Evolutionary conservation across 176 grass and related monocot species (phyloP), one percentile per base, ranked within the genome.

Genomic region (Chrysopogon serrulatus): DNA sequence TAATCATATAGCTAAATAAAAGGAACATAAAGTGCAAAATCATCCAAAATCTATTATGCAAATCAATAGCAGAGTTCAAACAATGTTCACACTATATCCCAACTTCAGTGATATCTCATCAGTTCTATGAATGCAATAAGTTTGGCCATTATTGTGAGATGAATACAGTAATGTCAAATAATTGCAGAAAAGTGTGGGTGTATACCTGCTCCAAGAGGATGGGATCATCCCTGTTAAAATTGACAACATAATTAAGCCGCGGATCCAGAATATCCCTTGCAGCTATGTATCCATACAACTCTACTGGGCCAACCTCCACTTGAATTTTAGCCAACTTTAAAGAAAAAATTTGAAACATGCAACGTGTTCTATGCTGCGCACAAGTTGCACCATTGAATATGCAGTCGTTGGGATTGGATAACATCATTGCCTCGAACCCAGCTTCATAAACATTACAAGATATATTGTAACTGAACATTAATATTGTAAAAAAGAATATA

Each of bases 361-460:
- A 2, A 28, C 24, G 0, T 61, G 57, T 3, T 3, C 2, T 4
- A 14, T 61, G 57, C 0, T 28, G 10, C 24, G 0, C 0, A 14
- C 57, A 61, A 13, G 2, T 61, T 61, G 23, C 57, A 61, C 57
- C 57, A 28, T 61, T 3, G 24, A 64, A 32, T 13, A 64, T 2
- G 61, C 61, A 64, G 0, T 32, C 28, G 30, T 32, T 64, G 61
- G 28, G 57, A 28, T 61, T 23, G n/a, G 57, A 61, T 61, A 61
- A 28, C 57, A 61, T 61, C 57, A 61, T 61, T 61, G 57, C 57
- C 24, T 61, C 57, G 1, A 3, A 61, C 3, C 57, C 10, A 61
- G 57, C 57, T 61, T 32, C 61, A 64, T 32, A 64, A 64, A 64
- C 5, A 64, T 64, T 62, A 62, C n/a, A 28, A 28, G 24, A 27